Percentiles rank a stretch among this genome's conserved stretches.
phyloP scores from a whole-genome alignment of 2,329 filamentous ascomycete species.

The Beauveria medogensis region DNA sequence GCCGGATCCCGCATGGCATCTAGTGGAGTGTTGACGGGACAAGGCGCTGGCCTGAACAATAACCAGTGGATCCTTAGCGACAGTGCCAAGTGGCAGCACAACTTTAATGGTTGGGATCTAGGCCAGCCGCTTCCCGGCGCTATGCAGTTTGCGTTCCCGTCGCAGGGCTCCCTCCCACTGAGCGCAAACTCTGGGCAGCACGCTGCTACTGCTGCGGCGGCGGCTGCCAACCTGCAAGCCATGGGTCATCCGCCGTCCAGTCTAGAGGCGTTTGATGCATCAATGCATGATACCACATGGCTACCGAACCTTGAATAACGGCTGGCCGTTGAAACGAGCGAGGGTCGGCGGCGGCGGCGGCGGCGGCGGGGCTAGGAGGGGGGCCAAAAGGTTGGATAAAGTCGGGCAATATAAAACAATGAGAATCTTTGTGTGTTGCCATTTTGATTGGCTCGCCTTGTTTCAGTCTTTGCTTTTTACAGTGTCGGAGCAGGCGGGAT shows the following conservation, averaged over 20 bases:
- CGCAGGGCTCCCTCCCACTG: constrained; percentile 1
- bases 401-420: not conserved
- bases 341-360: no score
- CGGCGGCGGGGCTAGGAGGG: no score
- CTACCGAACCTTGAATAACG: constrained; percentile 27
- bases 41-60: constrained; percentile 31
- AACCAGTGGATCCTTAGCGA: constrained; percentile 52
- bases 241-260: constrained; percentile 18
- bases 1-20: not conserved
- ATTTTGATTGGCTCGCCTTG: not conserved
- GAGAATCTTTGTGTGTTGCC: not conserved
- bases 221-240: constrained; percentile 4
- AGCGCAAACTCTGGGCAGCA: not conserved
- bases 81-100: constrained; percentile 49
- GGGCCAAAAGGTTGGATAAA: not conserved
- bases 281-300: constrained; percentile 26
- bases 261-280: constrained; percentile 26
- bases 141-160: constrained; percentile 23
- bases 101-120: constrained; percentile 47
- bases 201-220: not conserved
- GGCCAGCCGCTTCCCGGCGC: constrained; percentile 20
- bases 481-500: not conserved
- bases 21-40: not conserved
- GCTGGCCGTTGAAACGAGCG: not conserved
- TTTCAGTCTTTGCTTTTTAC: not conserved